Conservation (phyloP, 148 eudicot genomes). For the Amaranthus cruentus region DNA sequence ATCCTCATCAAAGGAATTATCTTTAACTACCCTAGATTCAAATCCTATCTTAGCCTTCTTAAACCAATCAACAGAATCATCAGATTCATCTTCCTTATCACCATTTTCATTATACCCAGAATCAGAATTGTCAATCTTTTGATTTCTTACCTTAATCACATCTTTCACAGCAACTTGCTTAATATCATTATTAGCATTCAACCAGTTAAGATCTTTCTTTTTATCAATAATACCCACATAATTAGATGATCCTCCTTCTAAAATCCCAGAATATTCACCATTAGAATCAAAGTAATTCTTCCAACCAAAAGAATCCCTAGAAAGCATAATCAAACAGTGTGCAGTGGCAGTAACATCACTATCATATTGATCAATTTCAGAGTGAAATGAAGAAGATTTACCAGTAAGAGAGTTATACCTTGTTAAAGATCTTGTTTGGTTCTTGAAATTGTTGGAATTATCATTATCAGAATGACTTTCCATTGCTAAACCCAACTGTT, state of each 20-base stretch:
- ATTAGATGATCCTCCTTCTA: conserved; percentile 59
- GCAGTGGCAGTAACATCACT: conserved; percentile 60
- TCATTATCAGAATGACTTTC: conserved; percentile 34
- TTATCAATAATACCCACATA: conserved; percentile 12
- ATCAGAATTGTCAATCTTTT: conserved; percentile 59
- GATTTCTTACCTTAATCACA: background rate
- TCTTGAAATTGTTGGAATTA: background rate
- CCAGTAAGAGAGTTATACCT: conserved; percentile 48
- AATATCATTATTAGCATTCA: background rate
- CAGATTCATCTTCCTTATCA: conserved; percentile 67
- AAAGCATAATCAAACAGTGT: conserved; percentile 75
- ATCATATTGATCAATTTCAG: conserved; percentile 66
- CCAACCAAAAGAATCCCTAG: conserved; percentile 48
- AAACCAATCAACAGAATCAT: conserved; percentile 59
- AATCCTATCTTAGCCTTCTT: conserved; percentile 26
- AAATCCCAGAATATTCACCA: conserved; percentile 64
- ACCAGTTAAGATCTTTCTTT: conserved; percentile 9
- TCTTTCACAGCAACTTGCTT: conserved; percentile 12
- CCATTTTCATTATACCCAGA: conserved; percentile 69
- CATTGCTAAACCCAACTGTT: conserved; percentile 30
- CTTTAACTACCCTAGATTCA: conserved; percentile 24
- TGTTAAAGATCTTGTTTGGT: conserved; percentile 31
- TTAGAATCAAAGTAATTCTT: conserved; percentile 21
- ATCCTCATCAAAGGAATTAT: conserved; percentile 11
- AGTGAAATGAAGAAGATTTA: conserved; percentile 49